Percentiles rank a stretch among this genome's conserved stretches.
These are phyloP conservation scores for Claviceps cyperi DNA, from an alignment of 2,329 filamentous ascomycete species.

Conservation along the genomic window DNA sequence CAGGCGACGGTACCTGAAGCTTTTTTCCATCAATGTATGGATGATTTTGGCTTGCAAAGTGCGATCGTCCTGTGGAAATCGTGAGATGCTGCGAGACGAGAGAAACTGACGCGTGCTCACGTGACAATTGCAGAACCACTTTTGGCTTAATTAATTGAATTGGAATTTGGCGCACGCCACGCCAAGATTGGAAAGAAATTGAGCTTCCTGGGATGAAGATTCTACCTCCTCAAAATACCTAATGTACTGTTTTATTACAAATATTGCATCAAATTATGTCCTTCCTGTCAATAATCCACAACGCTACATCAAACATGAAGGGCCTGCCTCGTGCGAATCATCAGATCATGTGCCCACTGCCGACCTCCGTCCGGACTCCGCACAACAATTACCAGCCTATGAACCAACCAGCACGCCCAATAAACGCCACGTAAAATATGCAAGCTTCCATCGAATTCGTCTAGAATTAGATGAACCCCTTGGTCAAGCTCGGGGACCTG, in stretches of 20 bases:
- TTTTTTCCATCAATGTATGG: not conserved
- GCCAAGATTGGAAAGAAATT: too few relatives aligned
- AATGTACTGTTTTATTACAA: too few relatives aligned
- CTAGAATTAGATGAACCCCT: conserved; percentile 41
- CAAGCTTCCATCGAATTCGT: not conserved
- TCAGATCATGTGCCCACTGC: not conserved
- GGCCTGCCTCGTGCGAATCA: conserved; percentile 5
- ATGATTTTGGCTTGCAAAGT: not conserved
- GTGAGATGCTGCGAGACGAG: not conserved
- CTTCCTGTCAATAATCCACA: conserved; percentile 6
- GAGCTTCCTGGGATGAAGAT: too few relatives aligned
- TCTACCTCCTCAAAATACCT: too few relatives aligned
- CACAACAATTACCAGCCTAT: not conserved
- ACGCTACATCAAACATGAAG: conserved; percentile 6
- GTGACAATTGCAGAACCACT: conserved; percentile 1
- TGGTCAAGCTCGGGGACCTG: conserved; percentile 53
- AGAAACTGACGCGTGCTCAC: conserved; percentile 3
- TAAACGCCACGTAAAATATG: conserved; percentile 1
- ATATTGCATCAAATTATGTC: conserved; percentile 6
- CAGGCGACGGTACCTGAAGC: not conserved
- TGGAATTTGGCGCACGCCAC: not conserved
- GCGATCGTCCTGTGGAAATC: not conserved
- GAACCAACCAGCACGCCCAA: not conserved
- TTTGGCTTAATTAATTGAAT: not conserved
- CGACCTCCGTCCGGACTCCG: not conserved